Conservation (phyloP, 306 rosid genomes). For the Arachis stenosperma region DNA sequence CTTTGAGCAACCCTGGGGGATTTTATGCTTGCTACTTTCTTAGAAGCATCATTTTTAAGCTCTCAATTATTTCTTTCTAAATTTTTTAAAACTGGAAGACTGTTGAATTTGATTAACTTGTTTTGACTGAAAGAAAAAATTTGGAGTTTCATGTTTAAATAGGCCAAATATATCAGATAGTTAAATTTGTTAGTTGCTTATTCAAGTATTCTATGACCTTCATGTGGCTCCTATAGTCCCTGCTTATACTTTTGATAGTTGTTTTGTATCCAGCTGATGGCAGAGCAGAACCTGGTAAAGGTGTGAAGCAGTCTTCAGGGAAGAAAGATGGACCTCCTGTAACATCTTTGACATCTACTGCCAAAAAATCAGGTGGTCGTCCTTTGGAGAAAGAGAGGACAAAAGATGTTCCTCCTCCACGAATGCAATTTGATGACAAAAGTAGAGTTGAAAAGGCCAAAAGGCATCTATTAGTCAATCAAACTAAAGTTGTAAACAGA, state of each 20-base stretch:
- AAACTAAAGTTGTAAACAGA: constrained; percentile 78
- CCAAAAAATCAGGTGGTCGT: constrained; percentile 67
- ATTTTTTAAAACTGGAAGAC: too few species aligned
- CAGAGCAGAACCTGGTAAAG: constrained; percentile 47
- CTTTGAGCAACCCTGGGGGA: too few species aligned
- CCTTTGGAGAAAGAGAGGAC: constrained; percentile 74
- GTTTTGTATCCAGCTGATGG: constrained; percentile 50
- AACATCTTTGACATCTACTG: constrained; percentile 51
- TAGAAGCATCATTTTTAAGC: too few species aligned
- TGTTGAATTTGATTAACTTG: too few species aligned
- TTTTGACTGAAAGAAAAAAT: too few species aligned
- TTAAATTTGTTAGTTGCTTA: too few species aligned
- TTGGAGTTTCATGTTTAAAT: too few species aligned
- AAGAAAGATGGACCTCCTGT: constrained; percentile 55
- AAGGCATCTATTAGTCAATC: constrained; percentile 70
- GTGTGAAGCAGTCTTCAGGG: constrained; percentile 57
- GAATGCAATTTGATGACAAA: constrained; percentile 83
- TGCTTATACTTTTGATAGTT: constrained; percentile 40
- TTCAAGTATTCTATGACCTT: background rate
- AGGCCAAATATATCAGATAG: too few species aligned
- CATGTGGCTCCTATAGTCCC: constrained; percentile 11
- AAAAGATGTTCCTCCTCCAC: constrained; percentile 83
- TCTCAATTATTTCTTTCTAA: too few species aligned
- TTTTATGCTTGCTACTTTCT: too few species aligned
- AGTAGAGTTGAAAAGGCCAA: constrained; percentile 76